phyloP scores from a whole-genome alignment of 75 land plant species.

The Picea glauca region DNA sequence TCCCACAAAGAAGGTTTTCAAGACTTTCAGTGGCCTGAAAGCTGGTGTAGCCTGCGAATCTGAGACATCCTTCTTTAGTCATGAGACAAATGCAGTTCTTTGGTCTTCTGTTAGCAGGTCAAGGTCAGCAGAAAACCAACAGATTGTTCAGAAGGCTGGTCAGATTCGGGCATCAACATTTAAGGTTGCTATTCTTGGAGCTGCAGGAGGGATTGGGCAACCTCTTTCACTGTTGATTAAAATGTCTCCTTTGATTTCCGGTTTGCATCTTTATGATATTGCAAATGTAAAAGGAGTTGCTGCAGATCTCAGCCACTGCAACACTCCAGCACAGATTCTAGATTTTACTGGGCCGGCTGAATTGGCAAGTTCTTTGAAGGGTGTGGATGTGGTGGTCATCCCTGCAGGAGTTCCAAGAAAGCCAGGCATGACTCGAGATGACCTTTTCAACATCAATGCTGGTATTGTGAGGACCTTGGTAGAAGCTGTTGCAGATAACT shows the following conservation, averaged over 20 bases:
- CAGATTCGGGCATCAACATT: conserved; percentile 49
- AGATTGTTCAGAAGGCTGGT: not conserved
- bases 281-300: conserved; percentile 90
- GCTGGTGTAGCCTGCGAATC: conserved; percentile 3
- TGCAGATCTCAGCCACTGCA: conserved; percentile 92
- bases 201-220: conserved; percentile 92
- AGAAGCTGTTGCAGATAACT: conserved; percentile 82
- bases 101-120: not conserved
- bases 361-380: conserved; percentile 65
- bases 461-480: conserved; percentile 83
- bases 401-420: conserved; percentile 98
- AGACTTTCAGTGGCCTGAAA: conserved; percentile 1
- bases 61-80: not conserved
- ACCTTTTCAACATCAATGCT: conserved; percentile 97
- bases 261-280: conserved; percentile 79
- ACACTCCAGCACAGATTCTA: conserved; percentile 73
- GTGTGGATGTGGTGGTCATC: conserved; percentile 81
- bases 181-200: conserved; percentile 87
- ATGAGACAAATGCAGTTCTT: conserved; percentile 1
- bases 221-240: conserved; percentile 73
- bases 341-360: conserved; percentile 78
- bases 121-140: not conserved
- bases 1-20: not conserved
- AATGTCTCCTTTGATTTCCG: conserved; percentile 80
- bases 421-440: conserved; percentile 99